Evolutionary conservation across 31 red algal species (phyloP).

Genomic region (Odonthalia washingtoniensis): DNA sequence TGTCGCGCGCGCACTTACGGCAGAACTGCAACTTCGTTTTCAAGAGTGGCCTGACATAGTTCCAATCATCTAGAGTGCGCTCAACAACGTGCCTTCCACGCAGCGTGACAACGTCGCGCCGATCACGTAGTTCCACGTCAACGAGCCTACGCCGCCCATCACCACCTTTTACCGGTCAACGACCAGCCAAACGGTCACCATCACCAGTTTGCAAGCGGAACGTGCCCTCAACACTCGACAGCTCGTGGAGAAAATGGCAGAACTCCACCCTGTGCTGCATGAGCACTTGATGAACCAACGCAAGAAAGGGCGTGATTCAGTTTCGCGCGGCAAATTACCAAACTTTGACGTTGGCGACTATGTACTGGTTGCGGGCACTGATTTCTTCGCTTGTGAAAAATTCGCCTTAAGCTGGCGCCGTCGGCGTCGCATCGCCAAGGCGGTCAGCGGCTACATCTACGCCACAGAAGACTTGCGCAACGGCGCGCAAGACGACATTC

Average conservation of each 20-base stretch:
- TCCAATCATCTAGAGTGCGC: too few species aligned
- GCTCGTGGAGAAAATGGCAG: background rate
- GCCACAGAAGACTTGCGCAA: background rate
- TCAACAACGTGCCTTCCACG: background rate
- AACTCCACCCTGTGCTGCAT: background rate
- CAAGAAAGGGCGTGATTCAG: background rate
- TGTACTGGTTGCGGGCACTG: background rate
- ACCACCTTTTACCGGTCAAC: background rate
- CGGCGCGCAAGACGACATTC: background rate
- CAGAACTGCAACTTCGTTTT: too few species aligned
- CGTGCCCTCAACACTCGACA: background rate
- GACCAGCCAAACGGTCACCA: background rate
- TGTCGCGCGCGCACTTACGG: too few species aligned
- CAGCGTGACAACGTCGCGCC: background rate
- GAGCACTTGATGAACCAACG: background rate
- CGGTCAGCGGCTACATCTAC: too few species aligned
- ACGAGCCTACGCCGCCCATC: background rate
- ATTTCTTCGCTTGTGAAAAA: background rate
- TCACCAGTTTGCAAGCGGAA: background rate
- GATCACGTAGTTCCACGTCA: background rate
- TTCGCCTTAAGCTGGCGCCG: background rate
- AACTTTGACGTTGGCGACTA: background rate
- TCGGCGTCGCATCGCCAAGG: background rate
- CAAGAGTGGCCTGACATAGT: too few species aligned
- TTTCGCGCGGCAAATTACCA: background rate